These are phyloP conservation scores for Jaltomata sinuosa DNA, from an alignment of 257 asterid species.

Conservation along the genomic window DNA sequence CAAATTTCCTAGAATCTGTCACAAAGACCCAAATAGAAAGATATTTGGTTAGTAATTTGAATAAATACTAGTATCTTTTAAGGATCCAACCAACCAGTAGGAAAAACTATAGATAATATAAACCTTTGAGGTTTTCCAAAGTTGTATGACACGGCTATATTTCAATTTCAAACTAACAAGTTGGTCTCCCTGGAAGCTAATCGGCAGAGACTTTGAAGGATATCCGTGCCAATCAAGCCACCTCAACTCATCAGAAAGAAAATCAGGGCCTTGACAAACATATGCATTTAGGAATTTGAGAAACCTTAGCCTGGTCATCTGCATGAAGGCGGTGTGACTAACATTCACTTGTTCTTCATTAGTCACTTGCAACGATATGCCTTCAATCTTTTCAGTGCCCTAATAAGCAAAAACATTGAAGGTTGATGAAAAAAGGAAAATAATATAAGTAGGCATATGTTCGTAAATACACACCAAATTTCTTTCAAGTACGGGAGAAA, in stretches of 20 bases:
- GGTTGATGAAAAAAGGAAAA: too few relatives aligned
- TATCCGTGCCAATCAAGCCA: slow-evolving; percentile 7
- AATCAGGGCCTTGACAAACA: neutral
- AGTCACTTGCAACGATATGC: neutral
- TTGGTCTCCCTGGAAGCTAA: neutral
- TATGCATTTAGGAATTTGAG: slow-evolving; percentile 2
- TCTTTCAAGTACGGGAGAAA: neutral
- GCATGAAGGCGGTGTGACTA: neutral
- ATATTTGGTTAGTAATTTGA: neutral
- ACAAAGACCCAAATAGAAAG: neutral
- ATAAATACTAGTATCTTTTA: neutral
- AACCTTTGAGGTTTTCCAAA: slow-evolving; percentile 2
- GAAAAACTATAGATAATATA: neutral
- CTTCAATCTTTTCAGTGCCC: slow-evolving; percentile 4
- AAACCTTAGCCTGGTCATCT: slow-evolving; percentile 8
- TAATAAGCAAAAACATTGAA: neutral
- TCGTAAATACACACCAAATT: neutral
- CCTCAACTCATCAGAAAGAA: neutral
- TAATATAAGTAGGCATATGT: too few relatives aligned
- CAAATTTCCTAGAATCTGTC: neutral
- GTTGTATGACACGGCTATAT: slow-evolving; percentile 1
- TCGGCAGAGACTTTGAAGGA: neutral
- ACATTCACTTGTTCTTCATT: neutral
- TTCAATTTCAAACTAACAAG: slow-evolving; percentile 1
- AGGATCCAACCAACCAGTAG: neutral